Percentiles rank a stretch among this genome's conserved stretches.
Evolutionary conservation across 768 basidiomycete genomes (phyloP).

Genomic region (Auriscalpium orientale): DNA sequence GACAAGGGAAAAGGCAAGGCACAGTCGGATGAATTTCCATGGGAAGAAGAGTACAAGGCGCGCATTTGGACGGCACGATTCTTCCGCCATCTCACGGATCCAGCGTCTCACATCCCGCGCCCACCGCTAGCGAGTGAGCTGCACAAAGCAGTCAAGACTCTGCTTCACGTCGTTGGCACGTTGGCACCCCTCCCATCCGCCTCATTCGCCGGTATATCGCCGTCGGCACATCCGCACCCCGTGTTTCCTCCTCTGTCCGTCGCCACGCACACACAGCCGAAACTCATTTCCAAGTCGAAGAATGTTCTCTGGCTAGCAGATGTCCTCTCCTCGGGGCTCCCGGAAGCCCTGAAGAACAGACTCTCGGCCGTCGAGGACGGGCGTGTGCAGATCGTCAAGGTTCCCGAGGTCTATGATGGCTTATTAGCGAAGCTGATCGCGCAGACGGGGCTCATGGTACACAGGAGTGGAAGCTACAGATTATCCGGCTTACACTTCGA

Average conservation of each 20-base stretch:
- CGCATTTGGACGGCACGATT: slow-evolving; percentile 22
- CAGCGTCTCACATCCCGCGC: background rate
- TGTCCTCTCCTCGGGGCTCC: slow-evolving; percentile 26
- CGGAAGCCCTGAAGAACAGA: slow-evolving; percentile 21
- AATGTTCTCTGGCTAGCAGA: slow-evolving; percentile 30
- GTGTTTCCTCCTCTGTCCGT: slow-evolving; percentile 29
- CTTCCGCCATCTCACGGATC: slow-evolving; percentile 11
- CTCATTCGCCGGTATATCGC: slow-evolving; percentile 11
- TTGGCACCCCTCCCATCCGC: slow-evolving; percentile 23
- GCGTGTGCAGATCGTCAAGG: slow-evolving; percentile 14
- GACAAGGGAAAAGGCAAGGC: background rate
- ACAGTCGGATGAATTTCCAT: slow-evolving; percentile 3
- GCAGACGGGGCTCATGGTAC: slow-evolving; percentile 32
- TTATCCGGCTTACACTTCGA: background rate
- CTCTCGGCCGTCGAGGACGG: slow-evolving; percentile 14
- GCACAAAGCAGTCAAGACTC: slow-evolving; percentile 19
- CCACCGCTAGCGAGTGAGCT: slow-evolving; percentile 8
- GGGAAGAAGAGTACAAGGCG: slow-evolving; percentile 18
- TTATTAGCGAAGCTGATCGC: slow-evolving; percentile 35
- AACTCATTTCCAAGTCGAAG: slow-evolving; percentile 14
- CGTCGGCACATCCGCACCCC: slow-evolving; percentile 7
- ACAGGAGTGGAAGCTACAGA: background rate
- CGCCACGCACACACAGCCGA: slow-evolving; percentile 14
- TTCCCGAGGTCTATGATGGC: slow-evolving; percentile 23
- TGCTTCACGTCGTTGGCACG: slow-evolving; percentile 29